Conservation (phyloP, 768 basidiomycete species). For the Suillus sp. region DNA sequence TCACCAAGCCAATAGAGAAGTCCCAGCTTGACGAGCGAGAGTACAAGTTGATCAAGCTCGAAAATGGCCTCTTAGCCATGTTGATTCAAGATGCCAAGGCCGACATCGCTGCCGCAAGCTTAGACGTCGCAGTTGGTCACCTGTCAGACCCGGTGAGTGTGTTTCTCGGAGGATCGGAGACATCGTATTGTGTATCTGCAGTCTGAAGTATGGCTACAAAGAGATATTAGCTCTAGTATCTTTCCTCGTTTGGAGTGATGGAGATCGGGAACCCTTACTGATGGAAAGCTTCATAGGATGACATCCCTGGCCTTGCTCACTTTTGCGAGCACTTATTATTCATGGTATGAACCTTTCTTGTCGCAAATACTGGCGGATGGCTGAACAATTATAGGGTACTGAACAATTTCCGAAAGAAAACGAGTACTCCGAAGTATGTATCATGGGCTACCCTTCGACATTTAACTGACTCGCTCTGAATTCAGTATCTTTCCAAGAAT, state of each 20-base stretch:
- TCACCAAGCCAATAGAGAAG: slow-evolving; percentile 62
- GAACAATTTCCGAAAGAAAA: slow-evolving; percentile 88
- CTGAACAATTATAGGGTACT: slow-evolving; percentile 56
- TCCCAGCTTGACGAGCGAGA: slow-evolving; percentile 78
- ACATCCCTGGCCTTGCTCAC: slow-evolving; percentile 92
- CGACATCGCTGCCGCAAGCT: slow-evolving; percentile 93
- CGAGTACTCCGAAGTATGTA: slow-evolving; percentile 82
- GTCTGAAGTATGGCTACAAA: not conserved
- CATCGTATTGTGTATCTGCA: not conserved
- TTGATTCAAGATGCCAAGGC: slow-evolving; percentile 82
- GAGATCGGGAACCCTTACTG: not conserved
- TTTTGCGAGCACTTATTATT: slow-evolving; percentile 97
- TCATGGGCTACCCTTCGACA: not conserved
- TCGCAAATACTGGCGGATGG: slow-evolving; percentile 4
- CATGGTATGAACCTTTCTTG: slow-evolving; percentile 60
- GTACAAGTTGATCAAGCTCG: slow-evolving; percentile 80
- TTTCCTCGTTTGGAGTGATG: not conserved
- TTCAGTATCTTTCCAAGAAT: slow-evolving; percentile 74
- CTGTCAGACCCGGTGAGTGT: slow-evolving; percentile 83
- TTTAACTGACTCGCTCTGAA: not conserved
- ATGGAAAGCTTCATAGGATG: slow-evolving; percentile 48
- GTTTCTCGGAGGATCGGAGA: not conserved
- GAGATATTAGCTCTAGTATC: not conserved
- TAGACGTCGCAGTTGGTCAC: slow-evolving; percentile 95
- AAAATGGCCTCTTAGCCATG: slow-evolving; percentile 87